Conservation (phyloP, 352 stramenopile species). For the Blastocystis sp. region DNA sequence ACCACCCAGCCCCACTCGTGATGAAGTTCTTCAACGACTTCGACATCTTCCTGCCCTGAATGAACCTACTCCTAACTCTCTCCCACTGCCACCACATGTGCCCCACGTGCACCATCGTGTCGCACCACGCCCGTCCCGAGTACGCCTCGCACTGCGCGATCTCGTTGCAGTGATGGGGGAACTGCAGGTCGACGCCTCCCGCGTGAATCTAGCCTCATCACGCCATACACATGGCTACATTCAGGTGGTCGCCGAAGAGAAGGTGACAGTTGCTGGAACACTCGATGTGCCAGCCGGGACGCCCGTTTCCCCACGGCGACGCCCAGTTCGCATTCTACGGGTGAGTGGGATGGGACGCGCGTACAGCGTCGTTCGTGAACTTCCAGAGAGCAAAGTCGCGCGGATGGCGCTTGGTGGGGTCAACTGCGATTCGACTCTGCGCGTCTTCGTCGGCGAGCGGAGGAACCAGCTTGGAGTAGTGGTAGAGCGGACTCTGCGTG, state of each 20-base stretch:
- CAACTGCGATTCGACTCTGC: constrained; percentile 61
- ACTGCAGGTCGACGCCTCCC: constrained; percentile 94
- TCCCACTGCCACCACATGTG: constrained; percentile 80
- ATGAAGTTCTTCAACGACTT: constrained; percentile 99
- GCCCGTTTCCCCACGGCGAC: constrained; percentile 90
- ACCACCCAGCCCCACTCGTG: constrained; percentile 81
- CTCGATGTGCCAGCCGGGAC: constrained; percentile 97
- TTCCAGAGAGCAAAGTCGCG: constrained; percentile 98
- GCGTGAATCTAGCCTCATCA: constrained; percentile 92
- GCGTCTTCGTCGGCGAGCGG: constrained; percentile 86
- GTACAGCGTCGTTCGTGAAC: constrained; percentile 82
- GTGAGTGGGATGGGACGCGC: constrained; percentile 78
- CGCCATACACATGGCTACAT: constrained; percentile 79
- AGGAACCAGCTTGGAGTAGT: constrained; percentile 79
- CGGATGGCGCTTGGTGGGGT: constrained; percentile 87
- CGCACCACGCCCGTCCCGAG: constrained; percentile 84
- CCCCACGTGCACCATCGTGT: constrained; percentile 95
- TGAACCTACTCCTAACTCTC: constrained; percentile 79
- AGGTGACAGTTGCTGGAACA: constrained; percentile 84
- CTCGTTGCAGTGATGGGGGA: constrained; percentile 98
- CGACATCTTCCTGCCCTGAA: constrained; percentile 96
- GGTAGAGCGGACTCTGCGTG: constrained; percentile 80
- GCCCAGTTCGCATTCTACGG: constrained; percentile 82
- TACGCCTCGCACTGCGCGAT: constrained; percentile 85
- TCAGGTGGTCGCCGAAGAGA: constrained; percentile 85